Conservation (phyloP, 2,329 filamentous ascomycete species). For the Neonectria neomacrospora region DNA sequence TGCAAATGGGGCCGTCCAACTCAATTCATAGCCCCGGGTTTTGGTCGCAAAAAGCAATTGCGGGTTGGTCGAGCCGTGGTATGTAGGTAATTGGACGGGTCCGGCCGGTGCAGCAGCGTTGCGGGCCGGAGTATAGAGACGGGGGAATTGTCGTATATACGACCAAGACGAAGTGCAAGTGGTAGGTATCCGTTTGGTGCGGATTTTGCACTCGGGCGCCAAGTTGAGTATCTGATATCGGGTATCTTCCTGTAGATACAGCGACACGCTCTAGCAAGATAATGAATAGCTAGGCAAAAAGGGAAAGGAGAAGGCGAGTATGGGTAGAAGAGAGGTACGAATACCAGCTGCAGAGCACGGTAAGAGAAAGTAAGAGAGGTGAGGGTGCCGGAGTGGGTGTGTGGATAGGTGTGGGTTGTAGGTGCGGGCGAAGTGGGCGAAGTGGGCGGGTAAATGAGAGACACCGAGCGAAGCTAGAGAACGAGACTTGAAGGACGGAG, state of each 20-base stretch:
- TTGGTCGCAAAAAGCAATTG: constrained; percentile 12
- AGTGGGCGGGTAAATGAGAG: constrained; percentile 15
- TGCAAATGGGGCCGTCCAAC: not conserved
- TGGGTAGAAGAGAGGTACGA: constrained; percentile 3
- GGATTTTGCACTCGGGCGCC: not conserved
- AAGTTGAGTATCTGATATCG: not conserved
- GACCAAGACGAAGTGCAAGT: not conserved
- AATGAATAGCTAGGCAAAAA: not conserved
- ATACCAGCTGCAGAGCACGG: constrained; percentile 7
- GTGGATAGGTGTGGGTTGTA: constrained; percentile 16
- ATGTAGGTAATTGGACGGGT: constrained; percentile 21
- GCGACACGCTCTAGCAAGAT: not conserved
- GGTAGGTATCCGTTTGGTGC: not conserved
- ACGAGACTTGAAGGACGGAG: not conserved
- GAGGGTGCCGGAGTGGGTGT: constrained; percentile 9
- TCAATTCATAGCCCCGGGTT: constrained; percentile 5
- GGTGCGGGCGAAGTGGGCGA: constrained; percentile 8
- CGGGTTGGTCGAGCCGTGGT: constrained; percentile 7
- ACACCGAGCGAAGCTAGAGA: constrained; percentile 7
- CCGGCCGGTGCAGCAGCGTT: constrained; percentile 17
- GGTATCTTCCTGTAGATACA: not conserved
- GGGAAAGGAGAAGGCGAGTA: constrained; percentile 1
- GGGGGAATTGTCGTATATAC: constrained; percentile 20
- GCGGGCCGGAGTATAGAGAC: constrained; percentile 21
- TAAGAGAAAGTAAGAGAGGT: constrained; percentile 18